Base-by-base conservation (phyloP, 2,329 filamentous ascomycete genomes). In the Sarocladium kiliense region DNA sequence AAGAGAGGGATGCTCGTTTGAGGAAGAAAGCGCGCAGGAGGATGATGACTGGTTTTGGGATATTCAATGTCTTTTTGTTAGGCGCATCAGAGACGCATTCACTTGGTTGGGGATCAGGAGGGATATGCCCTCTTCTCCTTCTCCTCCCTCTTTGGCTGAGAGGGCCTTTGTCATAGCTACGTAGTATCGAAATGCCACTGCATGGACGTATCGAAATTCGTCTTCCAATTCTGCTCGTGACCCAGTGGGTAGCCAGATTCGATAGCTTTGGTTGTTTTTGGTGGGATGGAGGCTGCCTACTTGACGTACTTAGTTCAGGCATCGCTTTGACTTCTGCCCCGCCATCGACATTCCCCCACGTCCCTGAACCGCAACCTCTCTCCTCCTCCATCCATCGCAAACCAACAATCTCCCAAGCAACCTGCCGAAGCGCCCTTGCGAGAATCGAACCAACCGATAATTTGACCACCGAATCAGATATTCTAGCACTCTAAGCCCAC, bases 161-260 rank as follows among this genome's bases (percentile, higher is more conserved):
- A 36, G 27, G 27, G 18, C 19, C 11, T 23, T 36, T 23, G 7
- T 36, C 30, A 34, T 32, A 51, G 47, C 18, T 51, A 51, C 16
- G 47, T 51, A 51, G 47, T 51, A 51, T 51, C 21, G 27, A 51
- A 47, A 51, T 51, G 47, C 11, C 30, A 36, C 23, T 36, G 27
- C 10, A 10, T 19, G 11, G 11, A 23, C 11, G 21, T 23, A 23
- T 5, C 27, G n/a, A 11, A 44, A 23, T 44, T 25, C 16, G 21
- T 16, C 18, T 11, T 23, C 16, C 41, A 45, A 23, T 23, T 21
- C 11, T 12, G 19, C 10, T 45, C 19, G 18, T 49, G 30, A 32
- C 12, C 30, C 30, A 6, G 30, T n/a, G n/a, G n/a, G n/a, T n/a
- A n/a, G n/a, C n/a, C n/a, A n/a, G n/a, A n/a, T n/a, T n/a, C n/a